phyloP scores from a whole-genome alignment of 1,139 yeast genomes.

The Yamadazyma oceani region DNA sequence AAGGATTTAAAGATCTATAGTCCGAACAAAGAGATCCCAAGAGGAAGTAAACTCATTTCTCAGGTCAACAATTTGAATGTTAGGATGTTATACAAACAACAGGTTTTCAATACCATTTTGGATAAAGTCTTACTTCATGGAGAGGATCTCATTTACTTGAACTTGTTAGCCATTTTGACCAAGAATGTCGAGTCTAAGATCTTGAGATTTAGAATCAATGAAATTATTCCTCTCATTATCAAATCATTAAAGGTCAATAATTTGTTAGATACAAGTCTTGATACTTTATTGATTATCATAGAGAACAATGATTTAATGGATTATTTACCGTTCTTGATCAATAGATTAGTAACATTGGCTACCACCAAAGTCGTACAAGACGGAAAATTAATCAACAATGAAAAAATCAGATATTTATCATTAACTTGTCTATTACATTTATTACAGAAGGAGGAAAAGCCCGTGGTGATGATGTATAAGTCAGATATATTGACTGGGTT shows the following conservation, averaged over 20 bases:
- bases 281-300: constrained; percentile 49
- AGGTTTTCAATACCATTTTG: constrained; percentile 59
- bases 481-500: constrained; percentile 49
- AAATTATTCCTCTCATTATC: constrained; percentile 68
- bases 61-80: constrained; percentile 58
- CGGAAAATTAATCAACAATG: constrained; percentile 26
- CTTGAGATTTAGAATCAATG: constrained; percentile 58
- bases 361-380: constrained; percentile 21
- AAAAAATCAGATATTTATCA: constrained; percentile 54
- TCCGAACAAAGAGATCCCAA: constrained; percentile 39
- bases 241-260: constrained; percentile 55
- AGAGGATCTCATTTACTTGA: constrained; percentile 46
- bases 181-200: constrained; percentile 58
- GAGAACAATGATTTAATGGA: constrained; percentile 13
- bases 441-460: constrained; percentile 38
- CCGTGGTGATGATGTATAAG: constrained; percentile 52
- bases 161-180: constrained; percentile 66
- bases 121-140: constrained; percentile 45
- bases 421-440: constrained; percentile 56
- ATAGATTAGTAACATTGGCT: constrained; percentile 47
- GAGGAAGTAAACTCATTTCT: constrained; percentile 37
- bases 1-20: constrained; percentile 56
- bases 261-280: constrained; percentile 62
- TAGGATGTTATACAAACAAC: constrained; percentile 73
- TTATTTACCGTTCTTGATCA: constrained; percentile 58